Conservation (phyloP, 2,329 filamentous ascomycete species). For the Mariannaea elegans region DNA sequence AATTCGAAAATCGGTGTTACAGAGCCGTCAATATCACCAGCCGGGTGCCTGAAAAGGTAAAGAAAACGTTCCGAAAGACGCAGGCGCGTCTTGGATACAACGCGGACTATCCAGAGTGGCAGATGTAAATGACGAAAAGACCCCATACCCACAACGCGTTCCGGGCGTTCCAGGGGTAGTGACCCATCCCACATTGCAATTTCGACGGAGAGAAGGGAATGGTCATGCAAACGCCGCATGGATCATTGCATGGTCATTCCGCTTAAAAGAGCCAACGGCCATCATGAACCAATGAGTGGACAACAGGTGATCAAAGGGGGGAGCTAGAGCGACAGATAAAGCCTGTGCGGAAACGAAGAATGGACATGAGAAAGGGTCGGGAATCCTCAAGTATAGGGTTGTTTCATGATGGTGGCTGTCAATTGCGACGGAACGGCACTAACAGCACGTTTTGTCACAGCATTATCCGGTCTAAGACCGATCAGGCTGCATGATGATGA, state of each 20-base stretch:
- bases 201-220: constrained; percentile 26
- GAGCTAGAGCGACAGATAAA: neutral
- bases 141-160: constrained; percentile 2
- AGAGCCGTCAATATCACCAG: constrained; percentile 14
- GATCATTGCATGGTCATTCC: constrained; percentile 31
- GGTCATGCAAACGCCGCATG: constrained; percentile 38
- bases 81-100: constrained; percentile 6
- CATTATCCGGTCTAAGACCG: neutral
- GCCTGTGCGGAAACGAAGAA: constrained; percentile 8
- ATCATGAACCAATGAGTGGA: constrained; percentile 25
- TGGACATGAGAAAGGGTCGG: constrained; percentile 5
- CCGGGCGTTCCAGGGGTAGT: constrained; percentile 17
- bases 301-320: constrained; percentile 20
- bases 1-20: constrained; percentile 9
- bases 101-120: neutral
- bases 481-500: constrained; percentile 14
- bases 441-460: constrained; percentile 8
- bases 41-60: constrained; percentile 7
- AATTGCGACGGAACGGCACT: constrained; percentile 3
- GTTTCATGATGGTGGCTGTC: constrained; percentile 18
- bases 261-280: constrained; percentile 21
- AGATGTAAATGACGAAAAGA: neutral
- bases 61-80: constrained; percentile 8
- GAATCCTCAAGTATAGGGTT: constrained; percentile 10
- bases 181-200: constrained; percentile 30